phyloP scores from a whole-genome alignment of 2,329 filamentous ascomycete species.

The Parastagonospora nodorum region DNA sequence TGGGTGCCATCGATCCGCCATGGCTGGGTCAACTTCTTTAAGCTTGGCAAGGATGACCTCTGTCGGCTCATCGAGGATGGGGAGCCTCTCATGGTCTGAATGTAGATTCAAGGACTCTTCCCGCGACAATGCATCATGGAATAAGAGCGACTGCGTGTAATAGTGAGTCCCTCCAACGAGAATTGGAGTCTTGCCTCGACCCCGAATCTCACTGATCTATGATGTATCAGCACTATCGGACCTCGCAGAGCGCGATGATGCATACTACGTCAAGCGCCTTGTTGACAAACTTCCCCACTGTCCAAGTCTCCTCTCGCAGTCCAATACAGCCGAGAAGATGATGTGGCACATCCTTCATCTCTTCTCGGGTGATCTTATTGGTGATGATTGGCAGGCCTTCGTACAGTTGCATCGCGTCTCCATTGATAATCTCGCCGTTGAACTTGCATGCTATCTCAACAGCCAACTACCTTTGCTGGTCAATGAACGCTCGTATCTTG shows the following conservation, averaged over 20 bases:
- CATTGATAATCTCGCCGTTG: constrained; percentile 94
- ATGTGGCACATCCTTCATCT: constrained; percentile 81
- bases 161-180: constrained; percentile 95
- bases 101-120: constrained; percentile 44
- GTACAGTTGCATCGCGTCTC: constrained; percentile 98
- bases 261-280: constrained; percentile 64
- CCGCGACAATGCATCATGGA: constrained; percentile 70
- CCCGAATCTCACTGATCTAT: constrained; percentile 75
- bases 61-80: constrained; percentile 73
- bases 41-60: constrained; percentile 75
- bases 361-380: constrained; percentile 80
- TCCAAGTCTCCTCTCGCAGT: constrained; percentile 80
- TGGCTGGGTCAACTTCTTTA: constrained; percentile 80
- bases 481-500: background rate
- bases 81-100: constrained; percentile 51
- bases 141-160: constrained; percentile 87
- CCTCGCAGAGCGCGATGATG: fast-evolving
- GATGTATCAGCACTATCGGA: constrained; percentile 1
- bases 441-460: constrained; percentile 82
- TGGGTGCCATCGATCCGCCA: constrained; percentile 92
- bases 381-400: constrained; percentile 90
- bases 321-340: constrained; percentile 83
- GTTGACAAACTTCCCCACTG: constrained; percentile 75
- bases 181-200: constrained; percentile 80
- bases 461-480: constrained; percentile 68